Conservation (phyloP, 2,329 filamentous ascomycete species). For the Lachnellula subtilissima region DNA sequence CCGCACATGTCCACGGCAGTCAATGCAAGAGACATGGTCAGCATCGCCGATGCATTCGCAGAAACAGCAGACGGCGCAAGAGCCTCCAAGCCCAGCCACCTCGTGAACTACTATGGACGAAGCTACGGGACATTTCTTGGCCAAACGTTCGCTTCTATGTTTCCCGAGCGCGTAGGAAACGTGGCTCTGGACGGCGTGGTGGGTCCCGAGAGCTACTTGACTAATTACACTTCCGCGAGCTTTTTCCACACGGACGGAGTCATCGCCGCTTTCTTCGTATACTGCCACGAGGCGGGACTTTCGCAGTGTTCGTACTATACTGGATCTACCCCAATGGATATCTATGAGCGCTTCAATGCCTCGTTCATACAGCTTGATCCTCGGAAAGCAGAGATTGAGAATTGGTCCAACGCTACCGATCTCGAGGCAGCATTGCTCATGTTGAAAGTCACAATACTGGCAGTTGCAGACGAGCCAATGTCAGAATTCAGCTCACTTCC, state of each 20-base stretch:
- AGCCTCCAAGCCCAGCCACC: neutral
- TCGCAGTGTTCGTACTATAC: neutral
- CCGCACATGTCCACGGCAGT: constrained; percentile 4
- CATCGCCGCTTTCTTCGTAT: neutral
- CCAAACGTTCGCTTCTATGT: constrained; percentile 39
- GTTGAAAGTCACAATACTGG: neutral
- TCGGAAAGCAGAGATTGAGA: neutral
- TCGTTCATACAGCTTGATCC: neutral
- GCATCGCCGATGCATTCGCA: constrained; percentile 1
- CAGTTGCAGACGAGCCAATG: neutral
- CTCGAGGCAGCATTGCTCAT: constrained; percentile 1
- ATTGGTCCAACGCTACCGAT: constrained; percentile 1
- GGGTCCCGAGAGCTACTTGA: constrained; percentile 18
- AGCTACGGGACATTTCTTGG: constrained; percentile 43
- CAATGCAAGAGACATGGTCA: constrained; percentile 5
- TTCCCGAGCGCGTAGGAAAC: constrained; percentile 36
- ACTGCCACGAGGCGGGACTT: neutral
- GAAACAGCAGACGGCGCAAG: neutral
- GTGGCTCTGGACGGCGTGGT: constrained; percentile 30
- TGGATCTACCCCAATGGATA: neutral
- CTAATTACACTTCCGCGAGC: neutral
- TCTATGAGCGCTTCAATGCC: neutral
- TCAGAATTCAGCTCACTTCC: neutral
- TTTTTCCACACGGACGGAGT: neutral
- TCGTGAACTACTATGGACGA: constrained; percentile 40